These are phyloP conservation scores for Phyllosticta paracitricarpa DNA, from an alignment of 2,329 filamentous ascomycete genomes.

Conservation along the genomic window DNA sequence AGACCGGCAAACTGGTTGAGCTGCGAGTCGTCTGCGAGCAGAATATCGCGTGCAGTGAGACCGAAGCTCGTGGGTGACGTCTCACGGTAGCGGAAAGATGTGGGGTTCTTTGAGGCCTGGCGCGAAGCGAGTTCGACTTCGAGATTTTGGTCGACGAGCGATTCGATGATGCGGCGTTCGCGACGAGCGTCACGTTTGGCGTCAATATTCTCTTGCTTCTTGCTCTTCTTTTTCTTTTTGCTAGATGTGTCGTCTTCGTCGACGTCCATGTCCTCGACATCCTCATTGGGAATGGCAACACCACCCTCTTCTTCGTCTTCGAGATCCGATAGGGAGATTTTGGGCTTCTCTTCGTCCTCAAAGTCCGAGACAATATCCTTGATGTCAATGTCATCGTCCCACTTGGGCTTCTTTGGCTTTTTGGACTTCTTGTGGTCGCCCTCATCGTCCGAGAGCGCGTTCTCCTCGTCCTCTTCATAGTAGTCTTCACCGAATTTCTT, in stretches of 20 bases:
- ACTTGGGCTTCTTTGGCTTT: conserved; percentile 72
- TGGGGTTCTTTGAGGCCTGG: conserved; percentile 34
- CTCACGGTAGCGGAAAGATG: conserved; percentile 81
- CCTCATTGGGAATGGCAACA: neutral
- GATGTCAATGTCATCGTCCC: conserved; percentile 97
- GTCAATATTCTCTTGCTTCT: conserved; percentile 37
- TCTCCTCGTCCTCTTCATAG: conserved; percentile 59
- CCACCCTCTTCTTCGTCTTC: conserved; percentile 33
- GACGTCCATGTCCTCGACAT: conserved; percentile 21
- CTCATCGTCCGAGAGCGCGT: conserved; percentile 14
- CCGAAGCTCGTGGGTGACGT: conserved; percentile 86
- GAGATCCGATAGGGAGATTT: conserved; percentile 47
- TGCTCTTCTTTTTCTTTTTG: conserved; percentile 34
- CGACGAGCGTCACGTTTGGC: conserved; percentile 65
- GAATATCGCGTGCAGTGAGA: conserved; percentile 79
- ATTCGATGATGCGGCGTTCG: conserved; percentile 75
- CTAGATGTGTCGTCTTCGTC: conserved; percentile 25
- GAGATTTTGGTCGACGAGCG: conserved; percentile 72
- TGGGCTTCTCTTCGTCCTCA: conserved; percentile 45
- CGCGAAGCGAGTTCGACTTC: conserved; percentile 57
- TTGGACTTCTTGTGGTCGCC: conserved; percentile 39
- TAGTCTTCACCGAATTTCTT: conserved; percentile 84
- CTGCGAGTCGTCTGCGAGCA: conserved; percentile 75
- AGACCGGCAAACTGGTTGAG: conserved; percentile 87
- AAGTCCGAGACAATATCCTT: conserved; percentile 84